Base-by-base conservation (phyloP, 176 grass and related monocot genomes). In the Carex parvula region DNA sequence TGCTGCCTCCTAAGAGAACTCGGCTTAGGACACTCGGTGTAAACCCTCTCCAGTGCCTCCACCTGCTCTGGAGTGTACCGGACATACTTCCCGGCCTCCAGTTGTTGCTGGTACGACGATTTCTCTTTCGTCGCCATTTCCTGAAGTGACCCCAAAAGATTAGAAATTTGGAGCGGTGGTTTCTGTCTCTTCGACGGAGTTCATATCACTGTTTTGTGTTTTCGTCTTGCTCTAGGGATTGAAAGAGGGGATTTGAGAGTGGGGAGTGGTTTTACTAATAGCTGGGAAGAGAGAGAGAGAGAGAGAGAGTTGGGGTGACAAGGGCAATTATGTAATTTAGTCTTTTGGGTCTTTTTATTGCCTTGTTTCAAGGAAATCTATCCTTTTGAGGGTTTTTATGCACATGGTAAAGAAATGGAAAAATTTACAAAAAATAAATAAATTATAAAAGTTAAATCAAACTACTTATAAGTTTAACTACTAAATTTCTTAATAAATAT, bases 31-130 rank as follows among this genome's bases (percentile, higher is more conserved):
- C 97, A 99, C 88, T 99, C 93, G 56, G 35, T 92, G 87, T 99
- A 99, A 13, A 99, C 97, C 83, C 93, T 91, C 93, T 99, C 97
- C 18, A 99, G 90, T 33, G 93, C 91, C 61, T 99, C 97, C 88
- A 99, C 97, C 85, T 99, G 97, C 90, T 99, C 97, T 24, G 90
- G 97, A 56, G 97, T 96, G 90, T 99, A 99, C 41, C 97, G 87
- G 56, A 99, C 93, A 77, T 99, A 99, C 97, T 99, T 99, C 59
- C 97, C 93, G 7, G 90, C 29, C 57, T 99, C 97, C 84, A 99
- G 74, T 87, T 81, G 89, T 69, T 87, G 92, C 84, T 83, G 83
- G 14, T 59, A 64, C 71, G 74, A 81, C 61, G 55, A 55, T 63
- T 83, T 88, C 85, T 81, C 81, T 18, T 56, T 75, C 88, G 88